Base-by-base conservation (phyloP, 2,329 filamentous ascomycete species). In the Xylaria sp. region DNA sequence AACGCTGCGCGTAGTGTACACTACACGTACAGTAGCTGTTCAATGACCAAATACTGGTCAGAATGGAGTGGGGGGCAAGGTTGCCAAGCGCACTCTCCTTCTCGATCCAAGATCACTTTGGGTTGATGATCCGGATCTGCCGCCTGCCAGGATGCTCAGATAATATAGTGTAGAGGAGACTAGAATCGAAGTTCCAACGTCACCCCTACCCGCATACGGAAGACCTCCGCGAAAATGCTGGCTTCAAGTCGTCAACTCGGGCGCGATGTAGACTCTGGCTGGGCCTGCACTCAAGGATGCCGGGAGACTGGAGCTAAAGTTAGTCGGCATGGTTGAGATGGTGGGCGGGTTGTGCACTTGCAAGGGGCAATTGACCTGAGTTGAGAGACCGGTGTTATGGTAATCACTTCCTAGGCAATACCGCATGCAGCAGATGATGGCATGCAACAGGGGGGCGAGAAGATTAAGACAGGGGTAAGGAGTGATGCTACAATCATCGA, bases 1-100 rank as follows among this genome's bases (percentile, higher is more conserved):
- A 53, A 57, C 55, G 53, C 46, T 60, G 63, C 53, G 48, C 32
- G 55, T 43, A 61, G 34, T 53, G 23, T 62, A 53, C 48, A 48
- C 12, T 20, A 64, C 13, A 34, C 43, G 30, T 23, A 48, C 52
- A 48, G 23, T 57, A 63, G 25, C 53, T 60, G 34, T 5, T 56
- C 60, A 52, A 63, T 36, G 64, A 65, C 62, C 34, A 32, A 63
- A 58, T 59, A 55, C 56, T 67, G 46, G 62, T 39, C 53, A 58
- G 58, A 41, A 60, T 20, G 18, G 64, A 23, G 69, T 69, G 69
- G 69, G 65, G 65, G 68, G 65, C 57, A 67, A 70, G 50, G 55
- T 53, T 73, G 71, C 72, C 73, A 72, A 71, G 67, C 52, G 25
- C 34, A 65, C 50, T 36, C 46, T 32, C 61, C 53, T 57, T 61